Evolutionary conservation across 371 early-diverging fungal species (phyloP), one percentile per base, ranked within the genome.

Genomic region (Rhizopus arrhizus): DNA sequence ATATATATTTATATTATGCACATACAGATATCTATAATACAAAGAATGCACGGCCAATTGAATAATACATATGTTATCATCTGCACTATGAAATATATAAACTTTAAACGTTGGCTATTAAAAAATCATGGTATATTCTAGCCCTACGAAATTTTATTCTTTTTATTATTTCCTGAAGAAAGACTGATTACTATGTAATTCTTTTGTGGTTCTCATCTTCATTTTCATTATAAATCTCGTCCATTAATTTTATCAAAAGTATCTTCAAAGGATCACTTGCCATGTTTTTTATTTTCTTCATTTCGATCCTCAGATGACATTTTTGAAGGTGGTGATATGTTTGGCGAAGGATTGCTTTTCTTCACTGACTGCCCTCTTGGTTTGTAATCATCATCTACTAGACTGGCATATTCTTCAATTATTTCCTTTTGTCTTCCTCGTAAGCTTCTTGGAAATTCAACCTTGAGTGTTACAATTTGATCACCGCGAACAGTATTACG

Each of bases 381-480:
- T 29, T 61, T 53, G 46, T 70, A 74, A 0, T 69, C 70, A 36
- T 66, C 67, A 59, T 75, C 75, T 5, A 75, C 75, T 8, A 72
- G 33, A 36, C 57, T 53, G 15, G 75, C 75, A 42, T 72, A 75
- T 53, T 69, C 53, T 47, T 72, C 58, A 38, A 75, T 68, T 16
- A 75, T 66, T 28, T 59, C 56, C 38, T 58, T 66, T 61, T 84
- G 85, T 59, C 63, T 56, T 3, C 60, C 72, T 9, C 65, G 71
- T 31, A 84, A 61, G 6, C 76, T 73, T 74, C 75, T 87, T 16
- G 97, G 97, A 29, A 96, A 66, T 46, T 76, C 72, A 6, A 97
- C 85, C 61, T 90, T 88, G 15, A 97, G 66, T 10, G 84, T 89
- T n/a, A 97, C 89, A 57, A 85, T 89, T 75, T 95, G 93, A 74